A percentile compares a stretch with the other conserved stretches of the same genome.
Evolutionary conservation across 1,284 basidiomycete species (phyloP).

Genomic region (Irpex sp.): DNA sequence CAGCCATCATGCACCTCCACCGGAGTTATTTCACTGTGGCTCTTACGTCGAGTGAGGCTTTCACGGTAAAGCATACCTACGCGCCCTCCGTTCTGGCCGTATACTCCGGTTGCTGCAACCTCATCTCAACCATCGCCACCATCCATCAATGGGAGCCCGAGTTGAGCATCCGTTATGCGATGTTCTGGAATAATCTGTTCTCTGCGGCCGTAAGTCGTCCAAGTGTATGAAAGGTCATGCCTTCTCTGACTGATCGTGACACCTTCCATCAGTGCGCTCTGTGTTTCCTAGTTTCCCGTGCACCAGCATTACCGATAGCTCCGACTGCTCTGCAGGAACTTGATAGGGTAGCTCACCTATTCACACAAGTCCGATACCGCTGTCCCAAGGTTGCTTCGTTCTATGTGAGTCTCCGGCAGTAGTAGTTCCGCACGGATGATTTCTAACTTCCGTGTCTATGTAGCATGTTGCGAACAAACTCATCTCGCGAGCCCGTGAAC

Average conservation of each 20-base stretch:
- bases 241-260: neutral
- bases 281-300: conserved; percentile 62
- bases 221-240: conserved; percentile 6
- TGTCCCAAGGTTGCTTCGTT: conserved; percentile 58
- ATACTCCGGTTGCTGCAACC: conserved; percentile 53
- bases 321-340: conserved; percentile 58
- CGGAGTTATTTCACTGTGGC: conserved; percentile 69
- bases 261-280: conserved; percentile 49
- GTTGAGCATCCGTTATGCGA: conserved; percentile 51
- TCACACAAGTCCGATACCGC: conserved; percentile 49
- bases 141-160: conserved; percentile 51
- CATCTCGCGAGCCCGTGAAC: conserved; percentile 18
- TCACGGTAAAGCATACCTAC: conserved; percentile 53
- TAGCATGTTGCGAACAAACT: conserved; percentile 24
- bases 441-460: neutral
- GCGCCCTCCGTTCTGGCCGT: conserved; percentile 64
- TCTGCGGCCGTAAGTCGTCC: conserved; percentile 49
- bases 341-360: conserved; percentile 56
- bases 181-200: conserved; percentile 65
- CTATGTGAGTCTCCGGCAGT: conserved; percentile 39
- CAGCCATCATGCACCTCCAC: conserved; percentile 68
- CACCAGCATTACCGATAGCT: conserved; percentile 56
- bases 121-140: conserved; percentile 52
- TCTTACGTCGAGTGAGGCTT: conserved; percentile 55
- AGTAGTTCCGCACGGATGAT: neutral